These are phyloP conservation scores for Trichosporon sp. DNA, from an alignment of 1,284 basidiomycete species.

Conservation along the genomic window DNA sequence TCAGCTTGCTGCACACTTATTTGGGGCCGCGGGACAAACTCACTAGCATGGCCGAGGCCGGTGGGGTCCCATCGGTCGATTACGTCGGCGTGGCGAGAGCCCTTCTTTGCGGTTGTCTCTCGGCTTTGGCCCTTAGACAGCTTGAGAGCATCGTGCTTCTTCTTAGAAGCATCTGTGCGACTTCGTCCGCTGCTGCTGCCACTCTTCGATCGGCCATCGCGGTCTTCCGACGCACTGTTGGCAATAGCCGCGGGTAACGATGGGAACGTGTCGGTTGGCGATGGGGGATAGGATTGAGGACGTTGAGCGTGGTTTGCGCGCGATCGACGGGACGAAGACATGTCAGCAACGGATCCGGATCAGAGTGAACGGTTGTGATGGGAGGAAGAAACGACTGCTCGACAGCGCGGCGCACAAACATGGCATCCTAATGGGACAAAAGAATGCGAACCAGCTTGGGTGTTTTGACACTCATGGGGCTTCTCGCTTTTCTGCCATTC, in stretches of 20 bases:
- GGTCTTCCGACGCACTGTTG: background rate
- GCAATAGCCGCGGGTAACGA: background rate
- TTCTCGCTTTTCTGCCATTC: background rate
- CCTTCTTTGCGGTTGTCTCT: constrained; percentile 39
- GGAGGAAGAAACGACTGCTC: background rate
- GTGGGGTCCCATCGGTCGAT: constrained; percentile 49
- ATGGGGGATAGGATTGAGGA: background rate
- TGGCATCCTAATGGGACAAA: background rate
- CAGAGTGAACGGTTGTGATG: background rate
- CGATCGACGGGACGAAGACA: background rate
- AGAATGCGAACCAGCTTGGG: background rate
- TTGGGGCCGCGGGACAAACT: constrained; percentile 15
- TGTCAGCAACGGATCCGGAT: background rate
- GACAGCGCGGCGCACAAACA: background rate
- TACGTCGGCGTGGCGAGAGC: constrained; percentile 44
- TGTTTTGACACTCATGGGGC: background rate
- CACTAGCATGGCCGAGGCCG: constrained; percentile 44
- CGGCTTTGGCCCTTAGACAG: constrained; percentile 14
- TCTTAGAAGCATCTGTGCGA: background rate
- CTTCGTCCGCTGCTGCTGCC: background rate
- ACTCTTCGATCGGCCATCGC: background rate
- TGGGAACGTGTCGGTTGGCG: background rate
- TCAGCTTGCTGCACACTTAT: background rate
- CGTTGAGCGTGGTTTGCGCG: background rate
- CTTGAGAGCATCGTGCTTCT: background rate